Evolutionary conservation across 176 grass and related monocot genomes (phyloP).

Genomic region (Oryza glumipatula): DNA sequence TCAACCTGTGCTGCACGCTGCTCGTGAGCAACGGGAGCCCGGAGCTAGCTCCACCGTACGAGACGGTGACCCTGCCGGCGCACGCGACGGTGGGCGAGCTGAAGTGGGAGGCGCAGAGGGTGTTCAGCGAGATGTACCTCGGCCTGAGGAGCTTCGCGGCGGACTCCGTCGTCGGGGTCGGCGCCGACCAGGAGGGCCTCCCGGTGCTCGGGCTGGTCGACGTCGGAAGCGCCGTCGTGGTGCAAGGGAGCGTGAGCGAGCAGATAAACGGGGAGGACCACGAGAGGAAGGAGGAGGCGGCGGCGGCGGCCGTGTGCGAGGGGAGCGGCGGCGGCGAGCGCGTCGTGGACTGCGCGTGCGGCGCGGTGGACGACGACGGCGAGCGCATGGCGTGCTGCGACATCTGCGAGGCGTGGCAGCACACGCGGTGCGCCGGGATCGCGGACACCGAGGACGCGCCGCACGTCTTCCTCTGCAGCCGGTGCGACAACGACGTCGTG

Average conservation of each 20-base stretch:
- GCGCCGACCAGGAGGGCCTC: conserved; percentile 34
- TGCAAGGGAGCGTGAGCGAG: conserved; percentile 54
- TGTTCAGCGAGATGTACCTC: conserved; percentile 77
- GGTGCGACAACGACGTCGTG: conserved; percentile 63
- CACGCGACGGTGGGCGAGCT: conserved; percentile 79
- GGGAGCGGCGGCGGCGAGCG: conserved; percentile 11
- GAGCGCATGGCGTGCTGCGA: conserved; percentile 86
- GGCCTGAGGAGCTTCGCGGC: conserved; percentile 69
- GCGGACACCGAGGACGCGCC: conserved; percentile 60
- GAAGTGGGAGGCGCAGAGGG: conserved; percentile 67
- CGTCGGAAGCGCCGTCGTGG: conserved; percentile 48
- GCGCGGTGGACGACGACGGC: conserved; percentile 77
- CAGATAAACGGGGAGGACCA: background rate
- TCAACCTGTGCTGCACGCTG: conserved; percentile 67
- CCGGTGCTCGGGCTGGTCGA: conserved; percentile 48
- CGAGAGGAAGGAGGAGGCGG: conserved; percentile 36
- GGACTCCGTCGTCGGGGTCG: conserved; percentile 46
- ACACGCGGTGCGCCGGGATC: conserved; percentile 66
- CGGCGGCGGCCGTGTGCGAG: conserved; percentile 50
- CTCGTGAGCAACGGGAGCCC: conserved; percentile 43
- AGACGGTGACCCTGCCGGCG: conserved; percentile 60
- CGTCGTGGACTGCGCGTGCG: conserved; percentile 64
- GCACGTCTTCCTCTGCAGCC: conserved; percentile 68
- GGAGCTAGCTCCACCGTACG: conserved; percentile 53
- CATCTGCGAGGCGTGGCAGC: conserved; percentile 87